Percentiles rank a stretch among this genome's conserved stretches.
Evolutionary conservation across 345 rosid genomes (phyloP).

Genomic region (Populus ilicifolia): DNA sequence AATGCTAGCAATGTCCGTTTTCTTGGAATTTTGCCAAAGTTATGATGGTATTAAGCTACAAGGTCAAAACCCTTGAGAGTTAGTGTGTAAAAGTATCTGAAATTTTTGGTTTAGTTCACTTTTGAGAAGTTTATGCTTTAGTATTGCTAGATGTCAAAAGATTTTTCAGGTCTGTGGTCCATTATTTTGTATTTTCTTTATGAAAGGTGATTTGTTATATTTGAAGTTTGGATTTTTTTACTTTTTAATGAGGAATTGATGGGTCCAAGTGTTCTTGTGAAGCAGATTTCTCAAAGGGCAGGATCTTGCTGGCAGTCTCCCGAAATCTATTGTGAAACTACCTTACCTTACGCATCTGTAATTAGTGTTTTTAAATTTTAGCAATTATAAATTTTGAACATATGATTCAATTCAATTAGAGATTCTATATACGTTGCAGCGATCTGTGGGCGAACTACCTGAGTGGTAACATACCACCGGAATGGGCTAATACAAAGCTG

Average conservation of each 20-base stretch:
- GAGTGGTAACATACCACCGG: conserved; percentile 10
- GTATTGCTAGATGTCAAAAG: background rate
- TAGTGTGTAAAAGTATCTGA: background rate
- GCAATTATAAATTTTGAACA: background rate
- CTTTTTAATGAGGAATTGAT: background rate
- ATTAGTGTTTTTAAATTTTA: background rate
- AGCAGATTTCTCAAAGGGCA: conserved; percentile 7
- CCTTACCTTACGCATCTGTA: conserved; percentile 13
- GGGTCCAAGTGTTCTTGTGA: background rate
- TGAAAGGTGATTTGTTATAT: background rate
- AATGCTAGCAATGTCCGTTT: background rate
- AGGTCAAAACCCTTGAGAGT: background rate
- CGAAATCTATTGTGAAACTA: conserved; percentile 8
- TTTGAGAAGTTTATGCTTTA: background rate
- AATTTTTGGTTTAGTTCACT: background rate
- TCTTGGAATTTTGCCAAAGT: background rate
- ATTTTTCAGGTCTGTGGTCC: background rate
- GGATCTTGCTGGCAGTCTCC: conserved; percentile 15
- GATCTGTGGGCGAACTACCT: conserved; percentile 13
- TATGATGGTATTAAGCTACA: background rate
- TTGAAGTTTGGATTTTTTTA: background rate
- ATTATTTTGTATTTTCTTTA: background rate
- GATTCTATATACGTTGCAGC: background rate
- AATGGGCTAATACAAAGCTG: conserved; percentile 14
- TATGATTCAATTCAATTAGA: background rate